These are phyloP conservation scores for Capronia epimyces DNA, from an alignment of 2,329 filamentous ascomycete genomes.

Conservation along the genomic window DNA sequence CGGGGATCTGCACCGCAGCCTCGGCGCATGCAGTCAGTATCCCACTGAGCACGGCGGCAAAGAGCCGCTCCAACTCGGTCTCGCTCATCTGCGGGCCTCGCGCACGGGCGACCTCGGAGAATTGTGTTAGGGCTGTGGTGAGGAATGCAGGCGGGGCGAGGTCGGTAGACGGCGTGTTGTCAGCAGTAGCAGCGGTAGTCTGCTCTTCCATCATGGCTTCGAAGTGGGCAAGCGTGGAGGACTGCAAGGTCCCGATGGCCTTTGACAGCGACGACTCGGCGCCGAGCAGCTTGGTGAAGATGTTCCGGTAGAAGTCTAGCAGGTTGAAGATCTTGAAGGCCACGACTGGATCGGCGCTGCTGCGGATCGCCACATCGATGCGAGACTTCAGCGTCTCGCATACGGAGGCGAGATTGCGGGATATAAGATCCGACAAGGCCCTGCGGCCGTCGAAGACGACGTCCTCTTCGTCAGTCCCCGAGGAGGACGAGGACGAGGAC, in stretches of 20 bases:
- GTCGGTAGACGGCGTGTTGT: slow-evolving; percentile 10
- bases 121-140: slow-evolving; percentile 20
- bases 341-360: slow-evolving; percentile 81
- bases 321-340: slow-evolving; percentile 88
- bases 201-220: slow-evolving; percentile 29
- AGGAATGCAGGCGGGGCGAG: slow-evolving; percentile 24
- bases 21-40: slow-evolving; percentile 72
- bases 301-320: slow-evolving; percentile 79
- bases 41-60: slow-evolving; percentile 77
- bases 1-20: slow-evolving; percentile 45
- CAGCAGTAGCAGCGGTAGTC: slow-evolving; percentile 5
- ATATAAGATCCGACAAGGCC: slow-evolving; percentile 79
- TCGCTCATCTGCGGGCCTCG: slow-evolving; percentile 25
- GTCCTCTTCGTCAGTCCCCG: slow-evolving; percentile 35
- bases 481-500: background rate
- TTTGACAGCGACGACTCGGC: slow-evolving; percentile 9
- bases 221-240: slow-evolving; percentile 44
- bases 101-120: slow-evolving; percentile 49
- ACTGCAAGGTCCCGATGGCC: slow-evolving; percentile 31
- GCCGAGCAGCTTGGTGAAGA: slow-evolving; percentile 75
- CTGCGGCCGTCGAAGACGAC: slow-evolving; percentile 70
- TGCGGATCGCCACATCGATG: slow-evolving; percentile 85
- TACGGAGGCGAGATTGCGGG: slow-evolving; percentile 75
- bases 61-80: slow-evolving; percentile 72
- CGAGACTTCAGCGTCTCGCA: slow-evolving; percentile 80